These are phyloP conservation scores for Hapsidospora chrysogenum DNA, from an alignment of 495 filamentous ascomycete species.

Conservation along the genomic window DNA sequence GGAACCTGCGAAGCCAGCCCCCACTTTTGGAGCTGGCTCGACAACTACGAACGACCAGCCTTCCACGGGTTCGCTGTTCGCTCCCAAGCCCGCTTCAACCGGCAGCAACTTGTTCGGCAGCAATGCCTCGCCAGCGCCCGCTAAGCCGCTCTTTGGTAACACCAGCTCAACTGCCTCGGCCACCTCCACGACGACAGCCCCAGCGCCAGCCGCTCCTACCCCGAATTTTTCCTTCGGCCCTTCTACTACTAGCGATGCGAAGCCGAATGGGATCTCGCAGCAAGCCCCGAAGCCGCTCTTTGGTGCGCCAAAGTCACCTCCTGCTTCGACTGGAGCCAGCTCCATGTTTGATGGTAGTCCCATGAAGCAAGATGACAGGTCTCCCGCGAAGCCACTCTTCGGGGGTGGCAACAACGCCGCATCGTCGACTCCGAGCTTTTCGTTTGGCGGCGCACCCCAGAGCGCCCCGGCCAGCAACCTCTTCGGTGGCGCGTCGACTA, in stretches of 20 bases:
- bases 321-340: background rate
- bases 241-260: background rate
- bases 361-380: conserved; percentile 4
- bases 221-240: conserved; percentile 11
- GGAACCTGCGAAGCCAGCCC: conserved; percentile 7
- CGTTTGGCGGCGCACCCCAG: conserved; percentile 18
- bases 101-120: conserved; percentile 11
- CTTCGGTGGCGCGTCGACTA: conserved; percentile 12
- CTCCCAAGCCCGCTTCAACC: conserved; percentile 5
- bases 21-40: conserved; percentile 6
- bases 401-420: conserved; percentile 6
- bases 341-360: conserved; percentile 3
- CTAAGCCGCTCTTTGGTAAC: conserved; percentile 5
- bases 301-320: conserved; percentile 4
- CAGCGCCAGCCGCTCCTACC: conserved; percentile 4
- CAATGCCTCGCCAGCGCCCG: conserved; percentile 1
- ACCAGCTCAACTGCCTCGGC: background rate
- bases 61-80: background rate
- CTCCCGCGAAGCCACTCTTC: conserved; percentile 6
- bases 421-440: conserved; percentile 7
- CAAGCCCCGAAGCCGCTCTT: conserved; percentile 10
- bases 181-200: conserved; percentile 3
- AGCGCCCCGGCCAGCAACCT: conserved; percentile 6
- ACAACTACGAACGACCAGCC: too few species aligned
- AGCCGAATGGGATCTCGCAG: conserved; percentile 1